Conservation (phyloP, 2,329 filamentous ascomycete species). For the Colletotrichum simmondsii region DNA sequence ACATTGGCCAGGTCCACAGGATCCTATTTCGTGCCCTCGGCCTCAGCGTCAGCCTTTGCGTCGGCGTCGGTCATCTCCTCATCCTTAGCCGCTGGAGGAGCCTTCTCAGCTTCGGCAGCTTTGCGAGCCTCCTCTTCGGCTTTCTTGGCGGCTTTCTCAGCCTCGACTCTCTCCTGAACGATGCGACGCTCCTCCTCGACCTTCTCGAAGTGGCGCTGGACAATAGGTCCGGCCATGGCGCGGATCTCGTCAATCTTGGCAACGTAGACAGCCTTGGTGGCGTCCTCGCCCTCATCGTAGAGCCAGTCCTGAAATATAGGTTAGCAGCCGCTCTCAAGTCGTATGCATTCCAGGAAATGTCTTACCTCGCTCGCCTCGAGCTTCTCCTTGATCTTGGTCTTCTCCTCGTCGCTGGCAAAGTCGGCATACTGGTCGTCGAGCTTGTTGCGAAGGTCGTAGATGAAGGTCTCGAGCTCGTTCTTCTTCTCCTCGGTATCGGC, state of each 20-base stretch:
- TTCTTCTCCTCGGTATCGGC: slow-evolving; percentile 99
- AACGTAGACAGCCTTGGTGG: slow-evolving; percentile 91
- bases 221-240: slow-evolving; percentile 87
- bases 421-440: slow-evolving; percentile 91
- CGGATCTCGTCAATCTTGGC: slow-evolving; percentile 97
- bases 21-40: slow-evolving; percentile 42
- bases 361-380: slow-evolving; percentile 88
- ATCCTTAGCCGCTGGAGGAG: slow-evolving; percentile 54
- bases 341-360: too few relatives aligned
- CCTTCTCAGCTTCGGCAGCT: slow-evolving; percentile 63
- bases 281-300: slow-evolving; percentile 96
- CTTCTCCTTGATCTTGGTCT: slow-evolving; percentile 85
- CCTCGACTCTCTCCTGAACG: slow-evolving; percentile 79
- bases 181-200: slow-evolving; percentile 86
- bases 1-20: not conserved
- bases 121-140: slow-evolving; percentile 67
- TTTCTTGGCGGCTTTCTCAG: slow-evolving; percentile 82
- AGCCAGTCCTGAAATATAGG: slow-evolving; percentile 84
- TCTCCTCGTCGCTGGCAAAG: slow-evolving; percentile 92
- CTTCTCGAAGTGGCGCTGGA: slow-evolving; percentile 96
- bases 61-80: slow-evolving; percentile 75
- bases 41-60: slow-evolving; percentile 62
- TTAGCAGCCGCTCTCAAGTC: slow-evolving; percentile 35
- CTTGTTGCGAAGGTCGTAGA: slow-evolving; percentile 97
- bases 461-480: slow-evolving; percentile 98